These are phyloP conservation scores for Heliamphora exappendiculata DNA, from an alignment of 148 eudicot genomes.

Conservation along the genomic window DNA sequence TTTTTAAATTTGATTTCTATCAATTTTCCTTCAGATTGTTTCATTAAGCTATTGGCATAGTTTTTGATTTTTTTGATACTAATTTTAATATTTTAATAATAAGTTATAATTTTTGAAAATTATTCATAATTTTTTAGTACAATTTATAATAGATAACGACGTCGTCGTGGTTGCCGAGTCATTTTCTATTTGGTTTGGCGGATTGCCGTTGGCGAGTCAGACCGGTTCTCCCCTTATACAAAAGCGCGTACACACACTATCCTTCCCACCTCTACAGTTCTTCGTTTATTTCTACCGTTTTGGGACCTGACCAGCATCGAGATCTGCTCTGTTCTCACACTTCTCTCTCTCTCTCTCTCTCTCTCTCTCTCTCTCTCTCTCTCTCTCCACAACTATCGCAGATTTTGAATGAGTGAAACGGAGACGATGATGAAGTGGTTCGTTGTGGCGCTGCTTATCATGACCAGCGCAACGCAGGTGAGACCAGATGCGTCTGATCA, in stretches of 20 bases:
- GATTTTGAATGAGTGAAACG: neutral
- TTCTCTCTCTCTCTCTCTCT: neutral
- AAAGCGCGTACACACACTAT: neutral
- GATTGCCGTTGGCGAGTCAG: neutral
- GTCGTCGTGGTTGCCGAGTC: too few relatives aligned
- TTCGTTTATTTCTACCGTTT: neutral
- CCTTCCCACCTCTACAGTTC: too few relatives aligned
- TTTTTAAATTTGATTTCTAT: too few relatives aligned
- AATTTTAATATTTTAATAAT: too few relatives aligned
- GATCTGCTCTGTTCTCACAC: neutral
- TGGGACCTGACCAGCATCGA: too few relatives aligned
- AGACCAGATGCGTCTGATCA: slow-evolving; percentile 61
- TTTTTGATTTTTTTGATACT: too few relatives aligned
- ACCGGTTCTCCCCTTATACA: neutral
- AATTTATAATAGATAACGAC: neutral
- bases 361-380: neutral
- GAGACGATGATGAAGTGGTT: slow-evolving; percentile 5
- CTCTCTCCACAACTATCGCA: neutral
- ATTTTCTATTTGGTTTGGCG: too few relatives aligned
- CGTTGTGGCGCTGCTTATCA: slow-evolving; percentile 3
- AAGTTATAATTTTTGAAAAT: too few relatives aligned
- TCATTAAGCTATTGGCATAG: too few relatives aligned
- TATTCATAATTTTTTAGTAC: too few relatives aligned
- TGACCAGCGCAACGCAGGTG: slow-evolving; percentile 17
- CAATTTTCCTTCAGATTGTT: too few relatives aligned